Percentiles rank a stretch among this genome's conserved stretches.
These are phyloP conservation scores for Purpureocillium takamizusanense DNA, from an alignment of 2,329 filamentous ascomycete species.

Conservation along the genomic window DNA sequence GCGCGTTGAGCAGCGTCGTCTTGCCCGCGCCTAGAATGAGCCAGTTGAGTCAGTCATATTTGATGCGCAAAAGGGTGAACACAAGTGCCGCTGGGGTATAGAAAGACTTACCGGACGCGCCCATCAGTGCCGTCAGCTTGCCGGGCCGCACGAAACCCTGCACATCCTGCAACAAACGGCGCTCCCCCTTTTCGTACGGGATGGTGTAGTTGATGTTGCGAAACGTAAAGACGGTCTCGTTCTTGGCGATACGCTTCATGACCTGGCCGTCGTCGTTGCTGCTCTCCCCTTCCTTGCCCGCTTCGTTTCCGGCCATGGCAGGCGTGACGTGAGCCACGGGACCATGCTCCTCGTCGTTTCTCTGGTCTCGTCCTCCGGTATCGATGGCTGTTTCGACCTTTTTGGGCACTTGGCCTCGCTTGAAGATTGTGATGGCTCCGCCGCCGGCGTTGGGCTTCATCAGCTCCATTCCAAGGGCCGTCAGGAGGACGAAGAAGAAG, in stretches of 20 bases:
- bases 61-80: too few species aligned
- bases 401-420: conserved; percentile 54
- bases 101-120: conserved; percentile 31
- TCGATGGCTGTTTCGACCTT: conserved; percentile 48
- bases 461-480: conserved; percentile 59
- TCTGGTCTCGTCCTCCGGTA: conserved; percentile 31
- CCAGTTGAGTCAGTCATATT: conserved; percentile 16
- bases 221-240: conserved; percentile 50
- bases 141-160: conserved; percentile 81
- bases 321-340: conserved; percentile 41
- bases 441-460: conserved; percentile 52
- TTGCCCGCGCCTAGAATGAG: conserved; percentile 45
- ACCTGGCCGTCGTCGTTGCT: conserved; percentile 17
- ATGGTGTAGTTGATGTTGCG: conserved; percentile 41
- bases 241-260: conserved; percentile 46
- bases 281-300: conserved; percentile 16
- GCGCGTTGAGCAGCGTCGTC: conserved; percentile 64
- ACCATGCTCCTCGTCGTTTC: conserved; percentile 34
- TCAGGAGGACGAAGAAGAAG: conserved; percentile 64
- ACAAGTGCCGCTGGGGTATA: too few species aligned
- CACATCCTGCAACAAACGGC: conserved; percentile 64
- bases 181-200: conserved; percentile 50
- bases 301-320: conserved; percentile 39
- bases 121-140: conserved; percentile 73
- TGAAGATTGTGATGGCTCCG: conserved; percentile 51